These are phyloP conservation scores for Blastobotrys elegans DNA, from an alignment of 1,139 yeast genomes.

Conservation along the genomic window DNA sequence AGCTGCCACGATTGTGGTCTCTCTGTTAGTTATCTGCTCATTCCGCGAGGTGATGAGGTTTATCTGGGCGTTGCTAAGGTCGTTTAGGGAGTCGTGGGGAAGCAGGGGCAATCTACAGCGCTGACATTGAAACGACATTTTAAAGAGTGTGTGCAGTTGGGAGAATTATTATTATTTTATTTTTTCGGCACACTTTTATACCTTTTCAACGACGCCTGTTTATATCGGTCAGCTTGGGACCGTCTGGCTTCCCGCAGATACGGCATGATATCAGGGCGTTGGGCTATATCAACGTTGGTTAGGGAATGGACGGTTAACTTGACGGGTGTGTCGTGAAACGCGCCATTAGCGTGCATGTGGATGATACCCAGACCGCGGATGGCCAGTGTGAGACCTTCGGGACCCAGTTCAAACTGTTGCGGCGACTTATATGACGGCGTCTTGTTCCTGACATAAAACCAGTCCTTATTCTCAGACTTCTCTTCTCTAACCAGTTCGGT, in stretches of 20 bases:
- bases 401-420: background rate
- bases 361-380: slow-evolving; percentile 65
- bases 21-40: background rate
- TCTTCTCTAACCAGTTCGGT: slow-evolving; percentile 27
- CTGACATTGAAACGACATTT: slow-evolving; percentile 41
- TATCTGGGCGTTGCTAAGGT: slow-evolving; percentile 49
- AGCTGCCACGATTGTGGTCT: slow-evolving; percentile 3
- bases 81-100: slow-evolving; percentile 50
- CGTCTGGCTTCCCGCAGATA: slow-evolving; percentile 20
- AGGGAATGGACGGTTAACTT: slow-evolving; percentile 46
- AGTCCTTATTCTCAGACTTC: background rate
- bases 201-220: background rate
- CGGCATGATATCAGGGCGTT: slow-evolving; percentile 33
- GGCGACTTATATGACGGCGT: background rate
- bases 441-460: background rate
- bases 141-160: too few species aligned
- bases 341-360: slow-evolving; percentile 61
- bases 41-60: slow-evolving; percentile 37
- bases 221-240: background rate
- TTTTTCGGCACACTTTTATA: background rate
- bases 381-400: slow-evolving; percentile 62
- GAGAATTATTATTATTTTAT: background rate
- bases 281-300: slow-evolving; percentile 37
- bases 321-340: slow-evolving; percentile 37
- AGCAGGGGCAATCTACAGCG: slow-evolving; percentile 55